Percentiles rank a stretch among this genome's conserved stretches.
Conservation (phyloP, 2,329 filamentous ascomycete species). For the Ascochyta fabae region DNA sequence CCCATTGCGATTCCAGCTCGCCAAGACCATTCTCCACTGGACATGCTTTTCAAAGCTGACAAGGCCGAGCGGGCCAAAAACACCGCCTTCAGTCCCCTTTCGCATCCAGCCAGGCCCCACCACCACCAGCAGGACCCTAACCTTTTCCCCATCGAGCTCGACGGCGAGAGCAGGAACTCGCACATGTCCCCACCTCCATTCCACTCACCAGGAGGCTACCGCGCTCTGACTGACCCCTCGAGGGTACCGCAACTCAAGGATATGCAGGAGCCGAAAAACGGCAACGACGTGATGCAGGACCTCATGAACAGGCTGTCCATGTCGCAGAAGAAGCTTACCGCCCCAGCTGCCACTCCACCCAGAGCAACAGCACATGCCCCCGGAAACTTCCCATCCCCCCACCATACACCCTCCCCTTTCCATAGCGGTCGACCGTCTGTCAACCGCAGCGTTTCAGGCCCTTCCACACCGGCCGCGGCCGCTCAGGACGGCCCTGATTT, state of each 20-base stretch:
- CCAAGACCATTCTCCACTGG: conserved; percentile 77
- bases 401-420: conserved; percentile 51
- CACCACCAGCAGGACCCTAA: conserved; percentile 53
- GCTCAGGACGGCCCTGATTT: conserved; percentile 37
- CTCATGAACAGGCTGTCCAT: conserved; percentile 50
- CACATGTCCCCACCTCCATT: conserved; percentile 34
- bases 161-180: conserved; percentile 38
- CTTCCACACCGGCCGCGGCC: conserved; percentile 41
- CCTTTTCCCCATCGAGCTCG: conserved; percentile 73
- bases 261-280: conserved; percentile 49
- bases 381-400: conserved; percentile 32
- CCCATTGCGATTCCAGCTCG: conserved; percentile 50
- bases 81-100: conserved; percentile 53
- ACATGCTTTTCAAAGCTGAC: conserved; percentile 89
- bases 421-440: conserved; percentile 41
- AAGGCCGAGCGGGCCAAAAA: conserved; percentile 74
- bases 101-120: conserved; percentile 27
- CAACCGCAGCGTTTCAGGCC: conserved; percentile 40
- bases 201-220: conserved; percentile 30
- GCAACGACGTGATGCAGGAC: conserved; percentile 54
- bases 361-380: conserved; percentile 27
- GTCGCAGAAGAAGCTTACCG: conserved; percentile 36
- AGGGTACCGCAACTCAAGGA: conserved; percentile 34
- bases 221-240: conserved; percentile 43
- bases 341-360: conserved; percentile 31